Percentiles rank a stretch among this genome's conserved stretches.
Evolutionary conservation across 148 eudicot species (phyloP).

Genomic region (Cornus controversa): DNA sequence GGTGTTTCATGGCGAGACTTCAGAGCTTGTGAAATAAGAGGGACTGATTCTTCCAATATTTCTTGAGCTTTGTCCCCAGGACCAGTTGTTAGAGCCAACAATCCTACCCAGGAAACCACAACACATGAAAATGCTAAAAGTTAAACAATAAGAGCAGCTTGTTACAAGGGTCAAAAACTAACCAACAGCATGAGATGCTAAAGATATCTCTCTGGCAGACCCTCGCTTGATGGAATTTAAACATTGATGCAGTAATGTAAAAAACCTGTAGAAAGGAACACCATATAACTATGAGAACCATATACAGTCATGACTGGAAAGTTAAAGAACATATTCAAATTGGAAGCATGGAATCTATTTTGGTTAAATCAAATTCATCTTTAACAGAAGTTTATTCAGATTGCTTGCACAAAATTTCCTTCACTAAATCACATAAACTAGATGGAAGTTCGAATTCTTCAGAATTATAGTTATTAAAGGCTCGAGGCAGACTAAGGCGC

Average conservation of each 20-base stretch:
- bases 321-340: neutral
- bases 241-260: constrained; percentile 75
- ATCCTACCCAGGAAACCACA: constrained; percentile 39
- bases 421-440: too few species aligned
- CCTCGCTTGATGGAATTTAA: constrained; percentile 74
- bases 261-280: constrained; percentile 48
- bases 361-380: neutral
- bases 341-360: neutral
- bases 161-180: constrained; percentile 11
- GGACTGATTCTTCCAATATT: constrained; percentile 65
- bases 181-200: constrained; percentile 77
- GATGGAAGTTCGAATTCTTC: too few species aligned
- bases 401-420: neutral
- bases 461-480: too few species aligned
- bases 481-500: too few species aligned
- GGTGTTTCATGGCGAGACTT: constrained; percentile 64
- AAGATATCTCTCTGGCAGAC: constrained; percentile 69
- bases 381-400: neutral
- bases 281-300: neutral
- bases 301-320: neutral
- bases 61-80: constrained; percentile 75
- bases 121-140: neutral
- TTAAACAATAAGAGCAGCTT: neutral
- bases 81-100: constrained; percentile 80
- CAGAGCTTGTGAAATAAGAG: constrained; percentile 71